Evolutionary conservation across 2,329 filamentous ascomycete species (phyloP).

Genomic region (Anthostomella pinea): DNA sequence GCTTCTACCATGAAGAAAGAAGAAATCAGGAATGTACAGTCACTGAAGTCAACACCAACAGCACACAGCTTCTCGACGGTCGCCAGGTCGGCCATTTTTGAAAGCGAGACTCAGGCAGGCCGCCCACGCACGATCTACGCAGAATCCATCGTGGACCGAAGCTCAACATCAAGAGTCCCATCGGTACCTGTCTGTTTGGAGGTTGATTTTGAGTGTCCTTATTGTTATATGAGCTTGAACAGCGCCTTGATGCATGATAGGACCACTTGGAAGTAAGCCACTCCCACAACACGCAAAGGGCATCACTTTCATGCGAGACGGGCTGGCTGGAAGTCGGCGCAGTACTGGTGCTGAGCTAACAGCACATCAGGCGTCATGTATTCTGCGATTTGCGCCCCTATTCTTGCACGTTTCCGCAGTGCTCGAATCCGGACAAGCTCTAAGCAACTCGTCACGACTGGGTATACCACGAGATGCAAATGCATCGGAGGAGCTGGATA

Average conservation of each 20-base stretch:
- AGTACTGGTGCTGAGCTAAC: no score
- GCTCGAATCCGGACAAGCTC: conserved; percentile 2
- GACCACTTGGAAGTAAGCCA: conserved; percentile 8
- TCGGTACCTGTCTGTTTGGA: not conserved
- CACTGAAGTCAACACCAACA: not conserved
- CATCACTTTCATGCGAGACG: not conserved
- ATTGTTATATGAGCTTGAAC: conserved; percentile 1
- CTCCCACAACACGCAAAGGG: not conserved
- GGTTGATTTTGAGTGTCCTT: conserved; percentile 6
- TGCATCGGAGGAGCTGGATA: conserved; percentile 7
- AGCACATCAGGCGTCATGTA: conserved; percentile 10
- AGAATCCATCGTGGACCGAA: not conserved
- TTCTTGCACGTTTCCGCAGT: conserved; percentile 7
- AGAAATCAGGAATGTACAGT: not conserved
- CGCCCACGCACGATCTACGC: not conserved
- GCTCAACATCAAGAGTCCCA: conserved; percentile 1
- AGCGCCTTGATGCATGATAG: not conserved
- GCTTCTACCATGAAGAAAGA: not conserved
- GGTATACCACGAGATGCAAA: conserved; percentile 10
- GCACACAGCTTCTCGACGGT: conserved; percentile 1
- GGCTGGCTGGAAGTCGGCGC: not conserved
- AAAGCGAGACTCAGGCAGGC: not conserved
- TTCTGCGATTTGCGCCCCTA: conserved; percentile 9
- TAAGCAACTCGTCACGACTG: conserved; percentile 7
- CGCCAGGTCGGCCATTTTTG: conserved; percentile 1